Base-by-base conservation (phyloP, 352 stramenopile species). In the Globisporangium recalcitrans region DNA sequence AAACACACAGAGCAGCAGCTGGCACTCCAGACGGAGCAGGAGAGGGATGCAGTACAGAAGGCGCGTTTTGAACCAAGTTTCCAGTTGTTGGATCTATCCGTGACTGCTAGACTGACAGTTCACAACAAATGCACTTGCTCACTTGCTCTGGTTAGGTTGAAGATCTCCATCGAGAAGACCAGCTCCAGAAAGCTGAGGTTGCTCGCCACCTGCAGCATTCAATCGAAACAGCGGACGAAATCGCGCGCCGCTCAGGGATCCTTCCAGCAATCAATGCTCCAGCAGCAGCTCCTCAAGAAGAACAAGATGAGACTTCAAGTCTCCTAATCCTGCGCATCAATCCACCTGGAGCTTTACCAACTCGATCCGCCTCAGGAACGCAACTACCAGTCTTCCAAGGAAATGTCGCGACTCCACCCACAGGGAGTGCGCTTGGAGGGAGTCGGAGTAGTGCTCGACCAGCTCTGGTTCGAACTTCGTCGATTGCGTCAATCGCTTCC, bases 281-380 rank as follows among this genome's bases (percentile, higher is more conserved):
- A 1, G n/a, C 57, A 13, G 64, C 77, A 5, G 9, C 49, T 4
- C 22, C 60, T 2, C 42, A 38, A n/a, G 44, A 59, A 2, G 76
- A 84, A 24, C 75, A 91, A 51, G 72, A 83, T n/a, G 82, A 91
- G 51, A 88, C 67, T 1, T 81, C 77, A 2, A 76, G 58, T 21
- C 16, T 82, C 4, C 55, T 89, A 3, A 71, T 83, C 9, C 57
- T 91, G n/a, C 72, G 79, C 1, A 55, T 88, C 32, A 87, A 84
- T 27, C 22, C 58, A 9, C 54, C 46, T 26, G 27, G 52, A 3
- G 16, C 32, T 4, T 9, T 52, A 2, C 27, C 34, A 14, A 4
- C 6, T 14, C 55, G 54, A 3, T 65, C 60, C 22, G 13, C 24
- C n/a, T 58, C 58, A 27, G 40, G 22, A 5, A 56, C 49, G 4